A percentile compares a stretch with the other conserved stretches of the same genome.
Conservation (phyloP, 768 basidiomycete genomes). For the Termitomyces sp. region DNA sequence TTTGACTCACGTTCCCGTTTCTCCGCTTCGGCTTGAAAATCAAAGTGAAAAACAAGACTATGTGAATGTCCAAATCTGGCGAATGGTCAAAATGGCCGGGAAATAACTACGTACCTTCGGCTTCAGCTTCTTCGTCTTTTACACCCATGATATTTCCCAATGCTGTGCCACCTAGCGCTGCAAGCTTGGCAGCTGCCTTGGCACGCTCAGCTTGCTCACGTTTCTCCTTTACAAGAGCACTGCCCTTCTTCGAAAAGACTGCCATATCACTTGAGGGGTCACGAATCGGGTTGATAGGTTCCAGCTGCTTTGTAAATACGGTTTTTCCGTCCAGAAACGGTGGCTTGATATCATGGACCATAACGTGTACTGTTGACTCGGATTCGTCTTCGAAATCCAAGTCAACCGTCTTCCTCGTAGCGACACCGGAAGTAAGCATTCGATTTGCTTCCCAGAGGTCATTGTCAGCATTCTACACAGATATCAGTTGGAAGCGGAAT, state of each 20-base stretch:
- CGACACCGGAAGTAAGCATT: constrained; percentile 94
- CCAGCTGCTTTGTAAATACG: constrained; percentile 93
- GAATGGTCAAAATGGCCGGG: constrained; percentile 14
- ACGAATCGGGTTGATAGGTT: constrained; percentile 94
- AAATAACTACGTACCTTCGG: constrained; percentile 63
- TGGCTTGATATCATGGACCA: constrained; percentile 95
- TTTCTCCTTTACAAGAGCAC: constrained; percentile 88
- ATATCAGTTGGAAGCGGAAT: constrained; percentile 9
- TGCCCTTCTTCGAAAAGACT: constrained; percentile 95
- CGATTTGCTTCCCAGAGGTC: constrained; percentile 99
- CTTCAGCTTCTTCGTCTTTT: constrained; percentile 89
- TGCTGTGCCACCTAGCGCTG: constrained; percentile 84
- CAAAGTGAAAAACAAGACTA: constrained; percentile 38
- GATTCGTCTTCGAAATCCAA: constrained; percentile 96
- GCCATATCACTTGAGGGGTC: constrained; percentile 95
- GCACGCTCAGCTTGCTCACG: constrained; percentile 94
- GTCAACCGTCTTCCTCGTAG: constrained; percentile 81
- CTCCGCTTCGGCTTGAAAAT: constrained; percentile 49
- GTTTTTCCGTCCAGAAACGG: constrained; percentile 97
- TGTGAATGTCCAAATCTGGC: constrained; percentile 77
- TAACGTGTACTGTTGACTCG: constrained; percentile 94
- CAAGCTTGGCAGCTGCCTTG: constrained; percentile 94
- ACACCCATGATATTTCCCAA: constrained; percentile 99
- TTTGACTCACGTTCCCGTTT: constrained; percentile 42
- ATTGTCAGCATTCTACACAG: constrained; percentile 85